Evolutionary conservation across 2,329 filamentous ascomycete species (phyloP), one percentile per base, ranked within the genome.

Genomic region (Tolypocladium ophioglossoides): DNA sequence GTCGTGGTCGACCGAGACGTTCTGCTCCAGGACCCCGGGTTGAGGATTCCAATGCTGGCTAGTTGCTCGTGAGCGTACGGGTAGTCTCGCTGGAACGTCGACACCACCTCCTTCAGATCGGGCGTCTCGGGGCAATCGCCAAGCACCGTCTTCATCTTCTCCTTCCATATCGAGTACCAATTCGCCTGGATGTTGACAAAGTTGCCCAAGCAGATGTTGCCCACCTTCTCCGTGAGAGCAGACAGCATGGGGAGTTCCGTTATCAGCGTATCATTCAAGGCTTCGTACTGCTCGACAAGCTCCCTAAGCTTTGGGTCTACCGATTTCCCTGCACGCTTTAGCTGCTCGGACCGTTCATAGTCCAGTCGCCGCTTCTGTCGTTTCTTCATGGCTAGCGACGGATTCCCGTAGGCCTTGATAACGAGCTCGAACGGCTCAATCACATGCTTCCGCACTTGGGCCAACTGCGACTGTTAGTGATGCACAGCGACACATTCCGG

Each of bases 191-290:
- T 85, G 58, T 87, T 84, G 60, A 96, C 83, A 64, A 97, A 90
- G 63, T 90, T 91, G 55, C 80, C 82, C 46, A 96, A 77, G 63
- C 89, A 92, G 27, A 87, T 85, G 63, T 91, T 88, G 63, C 94
- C 90, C 57, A 96, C 76, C 62, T 85, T 87, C 57, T 89, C 89
- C 1, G 92, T 96, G 58, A 94, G 73, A 9, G 75, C 72, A 52
- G 94, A 95, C 18, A 99, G 78, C 66, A 85, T 85, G 1, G 92
- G 92, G 49, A 99, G 78, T 67, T 97, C 92, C 60, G 92, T 87
- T 70, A 96, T 96, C 56, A 97, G 77, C 0, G 92, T 90, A 58
- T 96, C 89, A 65, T 97, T 97, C 56, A 99, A 77, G 9, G 91
- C 90, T 41, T 89, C 81, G 68, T 96, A 99, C 66, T 95, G 87